Evolutionary conservation across 1,284 basidiomycete species (phyloP).

Genomic region (Tilletia setariae): DNA sequence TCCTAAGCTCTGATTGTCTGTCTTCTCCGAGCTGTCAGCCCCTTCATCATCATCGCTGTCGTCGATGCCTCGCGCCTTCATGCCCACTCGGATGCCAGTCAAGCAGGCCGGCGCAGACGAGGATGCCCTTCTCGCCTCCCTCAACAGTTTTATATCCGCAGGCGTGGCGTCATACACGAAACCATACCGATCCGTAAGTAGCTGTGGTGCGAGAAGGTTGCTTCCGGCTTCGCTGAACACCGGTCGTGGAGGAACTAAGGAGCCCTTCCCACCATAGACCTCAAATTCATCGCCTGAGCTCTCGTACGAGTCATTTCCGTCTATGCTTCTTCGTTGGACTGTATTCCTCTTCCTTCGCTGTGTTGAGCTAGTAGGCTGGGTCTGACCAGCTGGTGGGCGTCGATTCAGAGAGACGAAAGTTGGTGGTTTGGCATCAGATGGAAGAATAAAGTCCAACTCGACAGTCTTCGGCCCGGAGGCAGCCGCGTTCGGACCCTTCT

Average conservation of each 20-base stretch:
- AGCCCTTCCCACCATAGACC: conserved; percentile 53
- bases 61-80: conserved; percentile 39
- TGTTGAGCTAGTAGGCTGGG: conserved; percentile 4
- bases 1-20: not conserved
- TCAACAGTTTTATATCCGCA: conserved; percentile 73
- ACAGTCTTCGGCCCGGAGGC: conserved; percentile 63
- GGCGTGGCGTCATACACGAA: conserved; percentile 78
- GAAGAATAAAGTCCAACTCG: conserved; percentile 84
- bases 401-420: conserved; percentile 56
- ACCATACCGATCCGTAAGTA: conserved; percentile 86
- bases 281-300: conserved; percentile 50
- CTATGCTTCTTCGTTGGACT: not conserved
- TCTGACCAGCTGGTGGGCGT: conserved; percentile 24
- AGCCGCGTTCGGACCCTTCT: not conserved
- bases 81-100: conserved; percentile 75
- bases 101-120: conserved; percentile 76
- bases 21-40: not conserved
- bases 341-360: conserved; percentile 14
- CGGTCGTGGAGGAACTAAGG: conserved; percentile 32
- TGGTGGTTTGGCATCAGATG: conserved; percentile 77
- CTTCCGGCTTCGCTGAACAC: conserved; percentile 35
- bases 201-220: conserved; percentile 61
- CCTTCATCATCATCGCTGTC: conserved; percentile 35
- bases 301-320: conserved; percentile 28
- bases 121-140: conserved; percentile 69